Percentiles rank a stretch among this genome's conserved stretches.
phyloP scores from a whole-genome alignment of 2,329 filamentous ascomycete species.

The Diaporthe helianthi region DNA sequence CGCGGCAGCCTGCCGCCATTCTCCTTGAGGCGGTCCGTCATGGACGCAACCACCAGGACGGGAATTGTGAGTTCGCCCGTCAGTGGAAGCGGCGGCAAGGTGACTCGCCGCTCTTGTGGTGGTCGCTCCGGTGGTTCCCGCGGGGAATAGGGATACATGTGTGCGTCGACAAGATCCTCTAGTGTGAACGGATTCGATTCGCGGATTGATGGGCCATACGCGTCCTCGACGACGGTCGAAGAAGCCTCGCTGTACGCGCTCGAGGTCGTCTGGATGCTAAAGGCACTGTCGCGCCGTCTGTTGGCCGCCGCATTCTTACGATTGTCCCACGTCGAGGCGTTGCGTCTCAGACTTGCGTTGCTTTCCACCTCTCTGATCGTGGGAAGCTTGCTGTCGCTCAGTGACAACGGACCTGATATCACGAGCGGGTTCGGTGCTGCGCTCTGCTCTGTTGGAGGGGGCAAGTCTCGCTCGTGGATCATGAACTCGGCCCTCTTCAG shows the following conservation, averaged over 20 bases:
- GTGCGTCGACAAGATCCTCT: not conserved
- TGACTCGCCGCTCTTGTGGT: not conserved
- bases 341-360: not conserved
- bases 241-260: constrained; percentile 27
- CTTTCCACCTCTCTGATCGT: constrained; percentile 27
- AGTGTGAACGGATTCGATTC: constrained; percentile 1
- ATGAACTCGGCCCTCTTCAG: constrained; percentile 17
- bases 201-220: not conserved
- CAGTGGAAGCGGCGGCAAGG: not conserved
- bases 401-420: not conserved
- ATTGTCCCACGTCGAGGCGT: not conserved
- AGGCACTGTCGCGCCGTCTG: constrained; percentile 4
- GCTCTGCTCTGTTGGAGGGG: not conserved
- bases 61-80: constrained; percentile 9
- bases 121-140: not conserved
- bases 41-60: constrained; percentile 25
- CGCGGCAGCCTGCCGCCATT: constrained; percentile 20
- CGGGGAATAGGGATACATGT: not conserved
- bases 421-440: not conserved
- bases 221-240: constrained; percentile 1
- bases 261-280: constrained; percentile 1
- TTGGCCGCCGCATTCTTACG: not conserved
- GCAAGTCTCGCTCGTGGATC: constrained; percentile 11
- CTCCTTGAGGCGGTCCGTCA: constrained; percentile 24
- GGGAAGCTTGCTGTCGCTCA: constrained; percentile 7